phyloP scores from a whole-genome alignment of 768 basidiomycete genomes.

The Kwoniella sp. region DNA sequence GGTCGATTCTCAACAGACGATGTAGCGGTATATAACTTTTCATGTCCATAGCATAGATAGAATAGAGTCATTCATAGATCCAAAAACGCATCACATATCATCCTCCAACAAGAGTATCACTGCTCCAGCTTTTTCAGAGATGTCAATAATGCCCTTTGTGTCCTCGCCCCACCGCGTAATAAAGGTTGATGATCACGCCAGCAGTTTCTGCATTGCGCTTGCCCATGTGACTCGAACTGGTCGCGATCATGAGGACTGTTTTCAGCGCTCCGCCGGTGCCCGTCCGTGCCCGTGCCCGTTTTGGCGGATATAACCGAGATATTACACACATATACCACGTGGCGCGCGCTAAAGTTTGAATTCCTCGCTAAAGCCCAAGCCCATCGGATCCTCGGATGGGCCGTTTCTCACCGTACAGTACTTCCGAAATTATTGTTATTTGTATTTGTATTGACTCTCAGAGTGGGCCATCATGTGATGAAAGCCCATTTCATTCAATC shows the following conservation, averaged over 20 bases:
- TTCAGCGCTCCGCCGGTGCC: background rate
- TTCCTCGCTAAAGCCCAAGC: background rate
- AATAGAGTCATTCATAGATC: slow-evolving; percentile 10
- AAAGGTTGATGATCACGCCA: too few species aligned
- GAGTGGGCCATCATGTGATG: slow-evolving; percentile 4
- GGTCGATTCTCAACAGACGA: background rate
- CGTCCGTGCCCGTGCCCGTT: background rate
- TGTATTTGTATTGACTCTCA: background rate
- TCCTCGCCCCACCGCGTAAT: too few species aligned
- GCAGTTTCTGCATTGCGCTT: background rate
- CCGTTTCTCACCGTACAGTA: background rate
- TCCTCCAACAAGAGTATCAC: background rate
- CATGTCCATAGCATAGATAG: slow-evolving; percentile 24
- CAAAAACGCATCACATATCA: background rate
- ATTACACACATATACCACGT: background rate
- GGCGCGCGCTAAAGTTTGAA: background rate
- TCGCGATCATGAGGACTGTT: background rate
- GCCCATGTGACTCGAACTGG: background rate
- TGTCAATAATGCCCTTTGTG: background rate
- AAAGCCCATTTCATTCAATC: background rate
- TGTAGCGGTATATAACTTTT: background rate
- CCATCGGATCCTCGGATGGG: too few species aligned
- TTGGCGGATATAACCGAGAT: slow-evolving; percentile 1
- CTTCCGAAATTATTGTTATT: background rate
- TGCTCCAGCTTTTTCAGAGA: background rate